Evolutionary conservation across 2,329 filamentous ascomycete species (phyloP), one percentile per base, ranked within the genome.

Genomic region (Pseudogymnoascus sp.): DNA sequence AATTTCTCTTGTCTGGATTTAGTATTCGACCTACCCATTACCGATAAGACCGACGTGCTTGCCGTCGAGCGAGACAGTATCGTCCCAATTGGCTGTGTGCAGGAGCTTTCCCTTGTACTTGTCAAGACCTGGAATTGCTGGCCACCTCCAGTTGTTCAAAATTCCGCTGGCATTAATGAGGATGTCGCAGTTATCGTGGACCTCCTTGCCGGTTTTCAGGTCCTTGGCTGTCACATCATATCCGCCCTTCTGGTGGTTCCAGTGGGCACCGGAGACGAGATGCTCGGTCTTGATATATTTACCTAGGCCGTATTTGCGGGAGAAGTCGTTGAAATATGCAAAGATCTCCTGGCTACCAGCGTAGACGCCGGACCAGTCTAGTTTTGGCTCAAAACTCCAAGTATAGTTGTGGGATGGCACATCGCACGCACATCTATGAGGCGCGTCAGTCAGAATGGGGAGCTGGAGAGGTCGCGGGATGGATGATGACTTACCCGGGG

Each of bases 361-460:
- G 64, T 83, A 84, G 61, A 82, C 78, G 36, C 81, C 72, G 0
- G 81, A 79, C 84, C 84, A 87, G 65, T 81, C 76, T 1, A 81
- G 75, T 62, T 84, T 85, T 63, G 84, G 80, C 37, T 82, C 83
- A 68, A 86, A 87, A n/a, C 80, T 83, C 70, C 78, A 85, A 31
- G 68, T 67, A 59, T 70, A 71, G 3, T 65, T 65, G 50, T 71
- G 69, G 25, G 69, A 68, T n/a, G 70, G 70, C 7, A 69, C 53
- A 59, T 71, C 70, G 50, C 82, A 84, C 62, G 78, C 77, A 61
- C 11, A 75, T 65, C 62, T 76, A 72, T 77, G 77, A 3, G 75
- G 73, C 16, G 72, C 73, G 1, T 21, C 14, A 61, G 18, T 25
- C 59, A n/a, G n/a, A 16, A 61, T 44, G n/a, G 31, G 18, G 18